Evolutionary conservation across 1,284 basidiomycete species (phyloP).

Genomic region (Apiotrichum porosum): DNA sequence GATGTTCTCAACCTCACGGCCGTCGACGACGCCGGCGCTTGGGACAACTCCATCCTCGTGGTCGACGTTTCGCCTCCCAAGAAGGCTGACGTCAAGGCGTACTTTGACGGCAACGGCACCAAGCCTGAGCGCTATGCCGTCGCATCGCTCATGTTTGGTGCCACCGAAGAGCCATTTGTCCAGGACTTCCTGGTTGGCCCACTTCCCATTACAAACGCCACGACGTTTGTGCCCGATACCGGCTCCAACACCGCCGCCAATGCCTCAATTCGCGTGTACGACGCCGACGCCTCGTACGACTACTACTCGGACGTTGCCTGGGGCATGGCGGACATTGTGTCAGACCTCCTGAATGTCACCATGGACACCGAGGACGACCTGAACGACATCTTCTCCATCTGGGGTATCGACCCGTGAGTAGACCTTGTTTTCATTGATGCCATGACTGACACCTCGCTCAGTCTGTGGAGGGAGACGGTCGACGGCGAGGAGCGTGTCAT

Average conservation of each 20-base stretch:
- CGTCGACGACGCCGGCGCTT: conserved; percentile 26
- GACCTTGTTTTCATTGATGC: no score
- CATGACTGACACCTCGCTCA: no score
- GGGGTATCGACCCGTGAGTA: conserved; percentile 41
- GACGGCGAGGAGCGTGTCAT: conserved; percentile 25
- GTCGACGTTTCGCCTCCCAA: conserved; percentile 34
- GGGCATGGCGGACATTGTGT: conserved; percentile 31
- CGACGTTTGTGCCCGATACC: conserved; percentile 6
- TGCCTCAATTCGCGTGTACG: conserved; percentile 25
- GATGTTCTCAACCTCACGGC: conserved; percentile 38
- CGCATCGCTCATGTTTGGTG: conserved; percentile 32
- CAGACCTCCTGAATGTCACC: conserved; percentile 24
- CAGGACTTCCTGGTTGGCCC: conserved; percentile 42
- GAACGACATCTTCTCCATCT: conserved; percentile 14
- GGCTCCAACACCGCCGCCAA: conserved; percentile 15
- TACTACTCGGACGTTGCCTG: conserved; percentile 9
- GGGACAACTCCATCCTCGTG: conserved; percentile 38
- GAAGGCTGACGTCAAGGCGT: conserved; percentile 34
- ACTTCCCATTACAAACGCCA: conserved; percentile 19
- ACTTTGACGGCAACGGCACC: conserved; percentile 19
- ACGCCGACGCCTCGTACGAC: conserved; percentile 19
- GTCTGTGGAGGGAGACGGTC: conserved; percentile 33
- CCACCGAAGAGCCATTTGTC: conserved; percentile 34
- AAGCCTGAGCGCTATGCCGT: conserved; percentile 30
- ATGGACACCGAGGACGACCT: not conserved